Evolutionary conservation across 2,329 filamentous ascomycete genomes (phyloP).

Genomic region (Nemania sp.): DNA sequence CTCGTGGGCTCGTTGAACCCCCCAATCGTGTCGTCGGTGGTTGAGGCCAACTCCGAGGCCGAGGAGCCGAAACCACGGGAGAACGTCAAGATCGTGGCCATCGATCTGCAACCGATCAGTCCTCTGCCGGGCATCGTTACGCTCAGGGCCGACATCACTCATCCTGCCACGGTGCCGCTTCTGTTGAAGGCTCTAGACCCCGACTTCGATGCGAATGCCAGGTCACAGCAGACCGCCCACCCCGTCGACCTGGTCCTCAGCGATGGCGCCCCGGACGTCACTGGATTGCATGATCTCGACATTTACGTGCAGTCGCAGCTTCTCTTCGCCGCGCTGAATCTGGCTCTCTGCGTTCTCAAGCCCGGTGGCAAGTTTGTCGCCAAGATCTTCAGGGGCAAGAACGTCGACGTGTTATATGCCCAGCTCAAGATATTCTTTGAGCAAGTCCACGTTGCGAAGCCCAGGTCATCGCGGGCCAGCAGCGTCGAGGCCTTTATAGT

Average conservation of each 20-base stretch:
- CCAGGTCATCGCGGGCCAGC: slow-evolving; percentile 90
- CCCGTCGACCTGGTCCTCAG: slow-evolving; percentile 93
- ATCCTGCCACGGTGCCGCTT: slow-evolving; percentile 90
- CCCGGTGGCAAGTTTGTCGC: slow-evolving; percentile 96
- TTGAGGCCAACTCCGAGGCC: slow-evolving; percentile 21
- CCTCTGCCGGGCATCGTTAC: slow-evolving; percentile 91
- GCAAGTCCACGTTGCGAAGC: slow-evolving; percentile 88
- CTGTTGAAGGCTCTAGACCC: slow-evolving; percentile 84
- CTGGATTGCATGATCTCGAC: slow-evolving; percentile 93
- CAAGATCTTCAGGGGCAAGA: slow-evolving; percentile 93
- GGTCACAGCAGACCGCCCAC: slow-evolving; percentile 63
- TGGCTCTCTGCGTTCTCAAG: slow-evolving; percentile 88
- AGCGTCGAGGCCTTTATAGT: slow-evolving; percentile 97
- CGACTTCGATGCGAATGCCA: slow-evolving; percentile 57
- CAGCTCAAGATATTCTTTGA: slow-evolving; percentile 92
- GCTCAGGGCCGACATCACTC: slow-evolving; percentile 93
- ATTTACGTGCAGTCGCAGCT: slow-evolving; percentile 98
- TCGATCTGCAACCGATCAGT: slow-evolving; percentile 95
- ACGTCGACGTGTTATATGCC: slow-evolving; percentile 93
- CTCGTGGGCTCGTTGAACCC: slow-evolving; percentile 47
- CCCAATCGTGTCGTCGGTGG: slow-evolving; percentile 31
- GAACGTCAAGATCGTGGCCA: slow-evolving; percentile 91
- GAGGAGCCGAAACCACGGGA: slow-evolving; percentile 53
- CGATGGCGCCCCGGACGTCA: slow-evolving; percentile 95
- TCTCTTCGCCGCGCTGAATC: slow-evolving; percentile 89